Conservation (phyloP, 1,284 basidiomycete genomes). For the Boletellus deceptivus region DNA sequence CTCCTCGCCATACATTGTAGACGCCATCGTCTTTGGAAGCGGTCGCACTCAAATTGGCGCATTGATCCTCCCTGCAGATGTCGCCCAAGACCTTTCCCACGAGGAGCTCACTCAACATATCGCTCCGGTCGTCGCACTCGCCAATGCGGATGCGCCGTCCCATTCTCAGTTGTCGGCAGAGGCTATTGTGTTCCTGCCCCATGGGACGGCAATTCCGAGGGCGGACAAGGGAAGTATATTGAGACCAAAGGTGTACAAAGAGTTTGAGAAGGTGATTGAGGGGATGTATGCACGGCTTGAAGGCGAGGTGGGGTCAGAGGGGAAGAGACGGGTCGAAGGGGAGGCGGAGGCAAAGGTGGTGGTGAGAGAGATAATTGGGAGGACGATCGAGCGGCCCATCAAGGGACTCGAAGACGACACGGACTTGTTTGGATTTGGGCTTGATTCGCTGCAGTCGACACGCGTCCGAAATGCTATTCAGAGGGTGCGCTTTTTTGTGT, state of each 20-base stretch:
- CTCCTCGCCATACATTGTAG: slow-evolving; percentile 42
- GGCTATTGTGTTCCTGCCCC: slow-evolving; percentile 49
- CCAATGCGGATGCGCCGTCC: slow-evolving; percentile 50
- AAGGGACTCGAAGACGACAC: slow-evolving; percentile 33
- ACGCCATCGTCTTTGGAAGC: slow-evolving; percentile 60
- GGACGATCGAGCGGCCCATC: slow-evolving; percentile 17
- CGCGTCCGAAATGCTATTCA: slow-evolving; percentile 51
- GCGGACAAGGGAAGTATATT: slow-evolving; percentile 48
- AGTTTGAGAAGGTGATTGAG: slow-evolving; percentile 49
- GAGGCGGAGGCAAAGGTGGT: slow-evolving; percentile 15
- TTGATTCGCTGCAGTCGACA: slow-evolving; percentile 58
- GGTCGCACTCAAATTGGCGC: slow-evolving; percentile 52
- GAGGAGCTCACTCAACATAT: slow-evolving; percentile 42
- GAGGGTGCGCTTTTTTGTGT: slow-evolving; percentile 28
- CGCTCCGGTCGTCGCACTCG: slow-evolving; percentile 48
- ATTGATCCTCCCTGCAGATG: slow-evolving; percentile 52
- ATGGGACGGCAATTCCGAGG: slow-evolving; percentile 40
- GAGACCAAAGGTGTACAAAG: slow-evolving; percentile 45
- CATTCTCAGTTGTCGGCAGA: slow-evolving; percentile 53
- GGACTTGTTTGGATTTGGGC: slow-evolving; percentile 45
- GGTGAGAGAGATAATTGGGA: slow-evolving; percentile 20
- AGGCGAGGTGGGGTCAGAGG: slow-evolving; percentile 35
- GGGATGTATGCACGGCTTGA: slow-evolving; percentile 48
- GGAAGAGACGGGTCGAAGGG: slow-evolving; percentile 27
- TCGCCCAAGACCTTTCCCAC: slow-evolving; percentile 38